Evolutionary conservation across 2,329 filamentous ascomycete genomes (phyloP), one percentile per base, ranked within the genome.

Genomic region (Fusarium sarcochroum): DNA sequence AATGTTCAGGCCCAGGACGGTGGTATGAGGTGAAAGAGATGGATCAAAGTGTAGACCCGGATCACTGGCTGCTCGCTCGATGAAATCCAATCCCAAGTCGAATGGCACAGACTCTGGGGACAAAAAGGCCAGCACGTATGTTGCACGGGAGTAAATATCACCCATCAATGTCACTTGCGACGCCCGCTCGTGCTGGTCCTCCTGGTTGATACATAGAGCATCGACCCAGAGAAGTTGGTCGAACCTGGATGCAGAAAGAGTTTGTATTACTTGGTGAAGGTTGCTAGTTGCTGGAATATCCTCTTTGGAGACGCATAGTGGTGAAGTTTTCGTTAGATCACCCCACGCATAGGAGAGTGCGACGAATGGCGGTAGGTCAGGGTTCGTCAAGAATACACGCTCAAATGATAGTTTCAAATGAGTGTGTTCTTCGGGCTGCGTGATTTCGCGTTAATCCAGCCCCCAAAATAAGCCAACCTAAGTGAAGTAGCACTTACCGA

Each of bases 181-280:
- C 0, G 20, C 20, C 0, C 20, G 9, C 20, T 44, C 50, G 2
- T 20, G 2, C 13, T 0, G 0, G 5, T 53, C 5, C 8, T 23
- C 8, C 11, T 44, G 17, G 4, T 44, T 18, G 0, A 44, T 53
- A 5, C 50, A 45, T 18, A 53, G 11, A 7, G 50, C 38, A 7
- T 44, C 20, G 0, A 35, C 17, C 50, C 17, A 44, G 1, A 53
- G 5, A 1, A 23, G 6, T 3, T 35, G 3, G 1, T 35, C 13
- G 1, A 25, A 32, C 1, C 4, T 0, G 6, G 32, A 35, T 35
- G 8, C 32, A 6, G 8, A 14, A 17, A 35, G 9, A 35, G 32
- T 35, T 17, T 35, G 13, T 3, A 35, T 5, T 34, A 35, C 13
- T 15, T 35, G 4, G 17, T 17, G 32, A 9, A 35, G 32, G 8